phyloP scores from a whole-genome alignment of 1,284 basidiomycete species.

The Sutorius eximius region DNA sequence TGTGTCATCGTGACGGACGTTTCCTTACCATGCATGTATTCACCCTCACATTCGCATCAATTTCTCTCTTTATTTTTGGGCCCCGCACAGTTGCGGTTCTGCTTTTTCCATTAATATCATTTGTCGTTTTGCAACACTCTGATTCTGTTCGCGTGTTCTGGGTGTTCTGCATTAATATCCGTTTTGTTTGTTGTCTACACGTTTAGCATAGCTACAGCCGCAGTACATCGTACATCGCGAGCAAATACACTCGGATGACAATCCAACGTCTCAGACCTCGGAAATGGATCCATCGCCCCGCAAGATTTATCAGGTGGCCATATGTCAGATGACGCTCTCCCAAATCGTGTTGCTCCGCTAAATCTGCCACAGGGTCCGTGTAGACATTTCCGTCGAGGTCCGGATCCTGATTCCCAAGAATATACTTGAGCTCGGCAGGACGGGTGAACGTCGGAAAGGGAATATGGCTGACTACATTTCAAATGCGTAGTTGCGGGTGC shows the following conservation, averaged over 20 bases:
- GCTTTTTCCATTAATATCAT: conserved; percentile 15
- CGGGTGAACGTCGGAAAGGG: background rate
- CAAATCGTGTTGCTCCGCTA: no score
- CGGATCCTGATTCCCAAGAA: no score
- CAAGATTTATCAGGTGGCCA: no score
- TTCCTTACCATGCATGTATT: conserved; percentile 18
- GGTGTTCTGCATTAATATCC: conserved; percentile 36
- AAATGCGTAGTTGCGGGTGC: background rate
- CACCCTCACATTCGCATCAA: conserved; percentile 20
- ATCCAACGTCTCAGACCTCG: no score
- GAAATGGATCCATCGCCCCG: background rate
- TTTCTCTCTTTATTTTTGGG: conserved; percentile 1
- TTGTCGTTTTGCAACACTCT: conserved; percentile 17
- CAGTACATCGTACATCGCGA: conserved; percentile 23
- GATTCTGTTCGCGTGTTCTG: conserved; percentile 26
- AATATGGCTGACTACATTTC: background rate
- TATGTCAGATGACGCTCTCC: no score
- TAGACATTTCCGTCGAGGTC: background rate
- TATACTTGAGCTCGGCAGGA: no score
- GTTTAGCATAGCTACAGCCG: conserved; percentile 26
- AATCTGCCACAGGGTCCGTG: background rate
- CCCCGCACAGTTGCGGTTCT: conserved; percentile 15
- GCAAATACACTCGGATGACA: conserved; percentile 25
- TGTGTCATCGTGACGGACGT: conserved; percentile 45
- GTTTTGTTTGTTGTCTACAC: conserved; percentile 29